phyloP scores from a whole-genome alignment of 805 yeast species.

The Candida tallmaniae region DNA sequence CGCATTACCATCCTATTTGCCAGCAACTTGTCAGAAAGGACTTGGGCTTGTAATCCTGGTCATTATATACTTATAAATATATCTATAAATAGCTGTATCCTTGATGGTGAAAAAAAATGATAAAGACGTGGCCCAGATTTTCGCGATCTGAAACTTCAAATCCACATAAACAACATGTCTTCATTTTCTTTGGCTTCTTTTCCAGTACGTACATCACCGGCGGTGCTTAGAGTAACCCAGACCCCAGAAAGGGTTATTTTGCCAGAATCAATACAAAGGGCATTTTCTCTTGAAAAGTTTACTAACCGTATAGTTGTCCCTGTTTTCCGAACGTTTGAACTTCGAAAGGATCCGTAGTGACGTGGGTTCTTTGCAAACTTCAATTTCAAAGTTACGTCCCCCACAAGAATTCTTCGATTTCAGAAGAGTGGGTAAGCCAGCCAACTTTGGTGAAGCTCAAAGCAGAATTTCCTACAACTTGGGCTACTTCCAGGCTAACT shows the following conservation, averaged over 20 bases:
- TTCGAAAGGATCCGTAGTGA: conserved; percentile 42
- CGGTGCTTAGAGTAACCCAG: too few species aligned
- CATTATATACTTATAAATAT: too few species aligned
- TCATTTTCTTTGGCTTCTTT: conserved; percentile 34
- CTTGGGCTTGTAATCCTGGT: conserved; percentile 47
- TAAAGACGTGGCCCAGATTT: background rate
- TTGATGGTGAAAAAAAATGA: too few species aligned
- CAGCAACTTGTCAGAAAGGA: conserved; percentile 80
- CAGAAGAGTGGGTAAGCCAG: conserved; percentile 86
- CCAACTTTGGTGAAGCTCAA: conserved; percentile 83
- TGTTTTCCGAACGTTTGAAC: conserved; percentile 13
- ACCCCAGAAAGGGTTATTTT: too few species aligned
- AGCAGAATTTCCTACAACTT: conserved; percentile 83
- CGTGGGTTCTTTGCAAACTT: conserved; percentile 51
- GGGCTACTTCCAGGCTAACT: conserved; percentile 84
- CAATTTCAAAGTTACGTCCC: conserved; percentile 72
- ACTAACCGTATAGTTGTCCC: conserved; percentile 11
- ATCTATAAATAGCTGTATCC: too few species aligned
- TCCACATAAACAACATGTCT: conserved; percentile 17
- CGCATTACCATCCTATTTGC: conserved; percentile 80
- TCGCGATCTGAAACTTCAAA: too few species aligned
- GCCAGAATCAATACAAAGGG: too few species aligned
- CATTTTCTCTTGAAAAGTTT: too few species aligned
- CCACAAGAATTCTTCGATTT: conserved; percentile 93
- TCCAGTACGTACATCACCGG: conserved; percentile 38